Base-by-base conservation (phyloP, 805 yeast species). In the Lipomyces yamadae region DNA sequence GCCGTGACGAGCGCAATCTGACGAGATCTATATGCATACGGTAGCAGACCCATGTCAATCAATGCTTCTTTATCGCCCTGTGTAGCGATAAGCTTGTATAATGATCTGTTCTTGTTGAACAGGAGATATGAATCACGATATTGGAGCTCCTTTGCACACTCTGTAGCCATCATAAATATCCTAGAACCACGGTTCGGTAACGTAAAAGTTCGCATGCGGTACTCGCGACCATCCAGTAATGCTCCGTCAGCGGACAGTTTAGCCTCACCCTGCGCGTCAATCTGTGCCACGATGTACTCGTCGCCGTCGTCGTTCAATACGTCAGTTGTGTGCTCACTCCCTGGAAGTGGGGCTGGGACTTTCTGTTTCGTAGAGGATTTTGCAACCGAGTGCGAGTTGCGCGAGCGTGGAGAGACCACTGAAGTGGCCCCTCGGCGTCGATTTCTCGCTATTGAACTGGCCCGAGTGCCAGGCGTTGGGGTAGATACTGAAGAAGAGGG, bases 111-210 rank as follows among this genome's bases (percentile, higher is more conserved):
- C 64, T 77, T 74, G 60, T 79, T 76, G 70, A 86, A 83, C 68
- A 88, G 78, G 2, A 86, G 76, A 72, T 85, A 86, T 52, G 86
- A 82, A 71, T 85, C 88, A 63, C 84, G 77, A 74, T 80, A 77
- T 53, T 78, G 74, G 60, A 85, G 74, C 32, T 78, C 74, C 67
- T 84, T 78, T 57, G 83, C 82, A 66, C 78, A 74, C 70, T 80
- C 78, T 34, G 78, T 75, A 63, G 82, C 79, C 75, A 83, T 64
- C 66, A 79, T 81, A 66, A 76, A 83, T 42, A 78, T 72, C 58
- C 74, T 77, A 52, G 73, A 68, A n/a, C 82, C 81, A 32, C 75
- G 75, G 0, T 76, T 75, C 4, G 84, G 81, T 7, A 82, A 68
- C 2, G 76, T 77, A 68, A 84, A 83, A 0, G 81, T 78, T 15